Evolutionary conservation across 495 filamentous ascomycete genomes (phyloP).

Genomic region (Tuber umbilicatum): DNA sequence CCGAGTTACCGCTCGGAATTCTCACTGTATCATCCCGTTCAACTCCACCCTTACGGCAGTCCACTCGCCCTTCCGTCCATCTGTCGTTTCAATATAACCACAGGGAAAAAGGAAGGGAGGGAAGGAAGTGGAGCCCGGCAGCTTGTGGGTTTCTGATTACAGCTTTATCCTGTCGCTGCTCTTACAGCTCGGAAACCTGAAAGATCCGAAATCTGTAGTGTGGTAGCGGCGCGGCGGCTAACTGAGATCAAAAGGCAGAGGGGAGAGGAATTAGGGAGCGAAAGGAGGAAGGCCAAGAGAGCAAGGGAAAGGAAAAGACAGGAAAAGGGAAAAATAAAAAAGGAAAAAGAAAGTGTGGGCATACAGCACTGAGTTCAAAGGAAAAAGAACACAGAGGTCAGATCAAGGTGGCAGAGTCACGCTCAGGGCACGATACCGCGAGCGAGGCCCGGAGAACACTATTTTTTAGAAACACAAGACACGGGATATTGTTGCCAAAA

Average conservation of each 20-base stretch:
- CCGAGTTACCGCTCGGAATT: constrained; percentile 31
- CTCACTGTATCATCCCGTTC: constrained; percentile 26
- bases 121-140: constrained; percentile 21
- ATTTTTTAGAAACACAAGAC: constrained; percentile 32
- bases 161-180: not conserved
- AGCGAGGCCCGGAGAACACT: not conserved
- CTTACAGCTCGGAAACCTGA: not conserved
- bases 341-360: constrained; percentile 14
- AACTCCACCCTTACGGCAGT: constrained; percentile 30
- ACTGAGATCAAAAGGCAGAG: not conserved
- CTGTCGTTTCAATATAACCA: constrained; percentile 24
- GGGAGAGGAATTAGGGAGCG: constrained; percentile 13
- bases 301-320: constrained; percentile 13
- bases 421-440: constrained; percentile 1
- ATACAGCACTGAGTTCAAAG: not conserved
- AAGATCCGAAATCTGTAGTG: not conserved
- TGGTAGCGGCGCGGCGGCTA: not conserved
- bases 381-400: not conserved
- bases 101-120: constrained; percentile 19
- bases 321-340: constrained; percentile 6
- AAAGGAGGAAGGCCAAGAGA: not conserved
- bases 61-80: constrained; percentile 20
- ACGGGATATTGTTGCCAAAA: constrained; percentile 33
- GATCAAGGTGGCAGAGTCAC: constrained; percentile 1
- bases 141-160: not conserved